Evolutionary conservation across 2,329 filamentous ascomycete genomes (phyloP).

Genomic region (Paecilomyces variotii): DNA sequence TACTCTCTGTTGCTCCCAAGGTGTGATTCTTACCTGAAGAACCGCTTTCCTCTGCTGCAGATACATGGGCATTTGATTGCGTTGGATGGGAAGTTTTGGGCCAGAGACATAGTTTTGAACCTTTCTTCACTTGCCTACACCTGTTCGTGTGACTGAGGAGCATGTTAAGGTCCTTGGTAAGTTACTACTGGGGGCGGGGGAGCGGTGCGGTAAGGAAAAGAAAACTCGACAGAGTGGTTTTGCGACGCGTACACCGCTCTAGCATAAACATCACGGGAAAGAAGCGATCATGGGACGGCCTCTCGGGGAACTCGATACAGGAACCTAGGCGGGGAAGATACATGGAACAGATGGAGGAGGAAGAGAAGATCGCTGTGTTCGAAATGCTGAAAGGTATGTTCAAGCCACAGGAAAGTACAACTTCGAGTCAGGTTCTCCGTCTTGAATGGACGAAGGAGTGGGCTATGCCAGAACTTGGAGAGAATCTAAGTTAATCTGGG

Average conservation of each 20-base stretch:
- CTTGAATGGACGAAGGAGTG: no score
- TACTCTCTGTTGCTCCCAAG: constrained; percentile 5
- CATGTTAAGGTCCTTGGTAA: constrained; percentile 19
- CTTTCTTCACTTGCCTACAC: constrained; percentile 9
- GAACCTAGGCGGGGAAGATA: no score
- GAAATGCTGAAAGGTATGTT: no score
- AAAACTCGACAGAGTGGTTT: constrained; percentile 6
- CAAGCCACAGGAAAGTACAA: no score
- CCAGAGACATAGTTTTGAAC: constrained; percentile 12
- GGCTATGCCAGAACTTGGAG: no score
- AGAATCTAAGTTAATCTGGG: no score
- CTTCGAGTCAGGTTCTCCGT: no score
- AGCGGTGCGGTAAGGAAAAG: constrained; percentile 5
- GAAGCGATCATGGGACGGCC: no score
- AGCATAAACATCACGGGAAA: no score
- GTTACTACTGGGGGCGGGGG: constrained; percentile 14
- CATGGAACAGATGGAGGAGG: no score
- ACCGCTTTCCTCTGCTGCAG: constrained; percentile 22
- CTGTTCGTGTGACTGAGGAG: constrained; percentile 15
- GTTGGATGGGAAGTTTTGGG: constrained; percentile 27
- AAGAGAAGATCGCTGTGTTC: no score
- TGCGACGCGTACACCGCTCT: constrained; percentile 1
- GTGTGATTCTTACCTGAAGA: constrained; percentile 1
- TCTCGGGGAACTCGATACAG: no score
- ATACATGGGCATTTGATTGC: constrained; percentile 31